Evolutionary conservation across 345 rosid species (phyloP), one percentile per base, ranked within the genome.

Genomic region (Draba incana): DNA sequence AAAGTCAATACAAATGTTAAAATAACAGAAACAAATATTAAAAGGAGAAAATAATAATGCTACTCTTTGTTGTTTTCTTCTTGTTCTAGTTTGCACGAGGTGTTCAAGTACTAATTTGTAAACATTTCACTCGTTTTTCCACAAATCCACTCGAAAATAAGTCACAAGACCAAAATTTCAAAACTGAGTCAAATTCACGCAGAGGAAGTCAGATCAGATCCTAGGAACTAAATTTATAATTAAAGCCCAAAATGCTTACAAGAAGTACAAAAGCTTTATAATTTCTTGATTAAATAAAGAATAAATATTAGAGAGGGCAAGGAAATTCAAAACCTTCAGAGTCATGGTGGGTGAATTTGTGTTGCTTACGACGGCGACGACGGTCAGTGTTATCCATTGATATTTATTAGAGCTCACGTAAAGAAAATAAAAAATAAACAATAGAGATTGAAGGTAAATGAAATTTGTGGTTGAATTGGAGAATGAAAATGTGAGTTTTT

Each of bases 361-460:
- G 43, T 64, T 70, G 62, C 57, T 65, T 52, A 27, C 66, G 62
- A 69, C 67, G 79, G 25, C 75, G 75, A 56, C 62, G 64, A 54
- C 75, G 75, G 20, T 70, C 33, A 33, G 51, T 58, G 51, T 70
- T 58, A 57, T 70, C 79, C 75, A 76, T 76, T 10, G 14, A 20
- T 49, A 35, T 15, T 55, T 49, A 35, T 15, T 55, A 7, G 20
- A 39, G 53, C 0, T 7, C 20, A 20, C 4, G 13, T 57, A 33
- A 43, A 45, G 12, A 54, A 43, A 44, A 10, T 3, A 8, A 10
- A 42, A 7, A 33, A 33, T 20, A 31, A 31, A 33, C 6, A 33
- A 33, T 33, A 6, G 41, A 50, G 57, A 51, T 56, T 8, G 31
- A 47, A 20, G n/a, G 10, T 10, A 69, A 13, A 57, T 38, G 30